Conservation (phyloP, 2,329 filamentous ascomycete genomes). For the Fusarium veterinarium region DNA sequence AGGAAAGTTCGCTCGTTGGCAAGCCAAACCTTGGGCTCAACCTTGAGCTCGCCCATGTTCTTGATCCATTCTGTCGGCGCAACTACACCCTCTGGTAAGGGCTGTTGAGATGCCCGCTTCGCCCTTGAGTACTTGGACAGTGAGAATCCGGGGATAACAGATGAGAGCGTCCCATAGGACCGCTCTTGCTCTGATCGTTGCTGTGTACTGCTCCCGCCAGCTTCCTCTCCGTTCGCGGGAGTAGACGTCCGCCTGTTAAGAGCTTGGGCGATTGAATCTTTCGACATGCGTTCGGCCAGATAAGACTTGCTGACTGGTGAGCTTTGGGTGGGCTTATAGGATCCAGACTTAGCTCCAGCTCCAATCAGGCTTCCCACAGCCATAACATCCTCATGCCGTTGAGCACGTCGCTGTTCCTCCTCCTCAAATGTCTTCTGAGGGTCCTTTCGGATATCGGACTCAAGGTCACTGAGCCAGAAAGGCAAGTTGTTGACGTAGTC, state of each 20-base stretch:
- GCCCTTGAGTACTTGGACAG: conserved; percentile 78
- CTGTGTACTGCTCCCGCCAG: conserved; percentile 52
- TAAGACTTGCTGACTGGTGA: conserved; percentile 77
- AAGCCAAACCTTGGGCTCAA: conserved; percentile 98
- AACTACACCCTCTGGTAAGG: conserved; percentile 86
- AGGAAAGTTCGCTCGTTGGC: conserved; percentile 98
- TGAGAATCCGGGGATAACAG: conserved; percentile 85
- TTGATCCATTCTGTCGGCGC: conserved; percentile 92
- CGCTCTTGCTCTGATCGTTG: conserved; percentile 47
- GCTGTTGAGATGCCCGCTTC: conserved; percentile 58
- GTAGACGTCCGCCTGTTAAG: conserved; percentile 43
- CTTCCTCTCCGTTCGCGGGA: conserved; percentile 47
- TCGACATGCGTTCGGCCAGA: conserved; percentile 65
- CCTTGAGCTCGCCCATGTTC: conserved; percentile 88
- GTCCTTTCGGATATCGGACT: conserved; percentile 93
- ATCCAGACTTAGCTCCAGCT: conserved; percentile 64
- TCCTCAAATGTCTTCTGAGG: conserved; percentile 91
- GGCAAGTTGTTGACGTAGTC: conserved; percentile 96
- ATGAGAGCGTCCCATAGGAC: conserved; percentile 71
- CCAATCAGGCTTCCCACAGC: conserved; percentile 90
- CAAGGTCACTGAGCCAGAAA: conserved; percentile 93
- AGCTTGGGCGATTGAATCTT: conserved; percentile 48
- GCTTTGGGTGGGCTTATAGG: conserved; percentile 70
- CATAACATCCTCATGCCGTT: conserved; percentile 85
- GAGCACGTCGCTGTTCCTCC: conserved; percentile 85